phyloP scores from a whole-genome alignment of 1,284 basidiomycete genomes.

The Ganoderma meredithae region DNA sequence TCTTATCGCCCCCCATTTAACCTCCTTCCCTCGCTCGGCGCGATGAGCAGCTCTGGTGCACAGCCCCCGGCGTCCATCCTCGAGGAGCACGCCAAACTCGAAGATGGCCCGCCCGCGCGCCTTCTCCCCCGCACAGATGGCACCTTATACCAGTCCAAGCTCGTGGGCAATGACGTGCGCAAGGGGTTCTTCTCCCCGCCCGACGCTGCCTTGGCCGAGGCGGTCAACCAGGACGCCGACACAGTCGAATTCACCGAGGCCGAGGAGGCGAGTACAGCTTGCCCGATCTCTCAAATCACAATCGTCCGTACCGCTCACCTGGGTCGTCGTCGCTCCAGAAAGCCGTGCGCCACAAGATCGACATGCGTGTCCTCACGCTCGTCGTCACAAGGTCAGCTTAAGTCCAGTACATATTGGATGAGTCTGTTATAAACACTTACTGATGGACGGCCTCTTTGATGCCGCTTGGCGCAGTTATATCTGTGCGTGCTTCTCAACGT shows the following conservation, averaged over 20 bases:
- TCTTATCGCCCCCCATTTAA: neutral
- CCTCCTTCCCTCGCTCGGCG: neutral
- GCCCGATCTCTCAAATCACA: neutral
- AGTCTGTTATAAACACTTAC: neutral
- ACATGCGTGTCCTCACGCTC: constrained; percentile 53
- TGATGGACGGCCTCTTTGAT: neutral
- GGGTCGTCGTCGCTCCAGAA: constrained; percentile 37
- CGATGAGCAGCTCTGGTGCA: constrained; percentile 15
- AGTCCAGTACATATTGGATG: constrained; percentile 18
- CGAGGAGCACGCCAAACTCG: constrained; percentile 18
- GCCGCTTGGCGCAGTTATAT: constrained; percentile 46
- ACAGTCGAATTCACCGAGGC: constrained; percentile 52
- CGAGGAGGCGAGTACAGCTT: constrained; percentile 49
- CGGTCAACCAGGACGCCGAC: constrained; percentile 58
- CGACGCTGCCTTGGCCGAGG: constrained; percentile 51
- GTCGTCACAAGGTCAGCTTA: constrained; percentile 51
- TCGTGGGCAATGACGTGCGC: constrained; percentile 27
- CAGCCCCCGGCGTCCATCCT: constrained; percentile 15
- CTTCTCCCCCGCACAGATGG: constrained; percentile 34
- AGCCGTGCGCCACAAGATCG: constrained; percentile 55
- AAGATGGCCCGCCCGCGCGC: constrained; percentile 19
- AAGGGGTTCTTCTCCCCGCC: constrained; percentile 56
- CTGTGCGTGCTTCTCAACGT: constrained; percentile 45
- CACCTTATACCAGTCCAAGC: constrained; percentile 38
- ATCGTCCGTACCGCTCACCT: neutral